phyloP scores from a whole-genome alignment of 306 rosid genomes.

The apple (Malus domestica) region DNA sequence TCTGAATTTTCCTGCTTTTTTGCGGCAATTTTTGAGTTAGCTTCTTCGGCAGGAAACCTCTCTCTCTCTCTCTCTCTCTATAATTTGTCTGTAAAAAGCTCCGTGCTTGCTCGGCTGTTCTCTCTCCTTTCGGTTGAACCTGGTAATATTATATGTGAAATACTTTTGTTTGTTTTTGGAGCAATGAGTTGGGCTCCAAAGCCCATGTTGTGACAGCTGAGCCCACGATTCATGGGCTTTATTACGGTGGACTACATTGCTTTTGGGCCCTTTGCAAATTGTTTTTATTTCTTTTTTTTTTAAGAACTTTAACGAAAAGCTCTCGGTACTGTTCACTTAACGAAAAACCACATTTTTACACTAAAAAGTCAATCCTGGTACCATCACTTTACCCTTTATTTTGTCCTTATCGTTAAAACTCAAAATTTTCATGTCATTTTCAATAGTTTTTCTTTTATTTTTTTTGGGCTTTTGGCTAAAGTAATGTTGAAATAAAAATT shows the following conservation, averaged over 20 bases:
- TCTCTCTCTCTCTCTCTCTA: background rate
- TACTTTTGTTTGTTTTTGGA: background rate
- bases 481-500: background rate
- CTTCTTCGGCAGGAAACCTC: constrained; percentile 10
- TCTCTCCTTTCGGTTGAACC: background rate
- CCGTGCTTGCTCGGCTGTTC: background rate
- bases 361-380: too few species aligned
- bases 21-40: background rate
- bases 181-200: background rate
- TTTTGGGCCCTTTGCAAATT: background rate
- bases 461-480: too few species aligned
- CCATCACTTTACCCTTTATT: too few species aligned
- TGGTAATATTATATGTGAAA: background rate
- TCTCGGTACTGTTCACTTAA: too few species aligned
- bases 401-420: too few species aligned
- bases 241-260: background rate
- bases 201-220: background rate
- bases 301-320: too few species aligned
- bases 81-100: background rate
- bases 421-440: too few species aligned
- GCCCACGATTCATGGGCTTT: background rate
- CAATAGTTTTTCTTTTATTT: too few species aligned
- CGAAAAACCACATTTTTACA: too few species aligned
- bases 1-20: background rate
- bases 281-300: too few species aligned